A percentile compares a stretch with the other conserved stretches of the same genome.
Conservation (phyloP, 2,329 filamentous ascomycete genomes). For the Clonostachys rosea region DNA sequence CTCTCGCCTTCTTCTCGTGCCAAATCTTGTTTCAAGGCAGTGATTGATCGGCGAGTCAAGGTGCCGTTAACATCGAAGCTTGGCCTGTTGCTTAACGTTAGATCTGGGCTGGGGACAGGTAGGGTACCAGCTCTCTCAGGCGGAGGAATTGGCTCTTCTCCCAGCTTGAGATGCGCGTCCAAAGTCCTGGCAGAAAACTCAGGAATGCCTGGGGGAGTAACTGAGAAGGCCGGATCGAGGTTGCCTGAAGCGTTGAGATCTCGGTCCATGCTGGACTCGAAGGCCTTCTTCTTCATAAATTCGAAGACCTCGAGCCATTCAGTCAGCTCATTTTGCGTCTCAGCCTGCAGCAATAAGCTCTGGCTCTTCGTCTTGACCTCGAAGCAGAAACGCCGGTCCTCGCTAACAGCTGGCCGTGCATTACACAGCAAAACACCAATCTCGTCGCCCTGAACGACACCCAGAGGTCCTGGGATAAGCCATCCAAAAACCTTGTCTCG, state of each 20-base stretch:
- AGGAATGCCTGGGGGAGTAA: slow-evolving; percentile 80
- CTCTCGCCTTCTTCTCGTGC: slow-evolving; percentile 68
- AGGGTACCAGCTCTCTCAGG: slow-evolving; percentile 62
- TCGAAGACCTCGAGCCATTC: slow-evolving; percentile 95
- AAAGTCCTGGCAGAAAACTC: slow-evolving; percentile 82
- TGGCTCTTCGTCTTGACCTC: slow-evolving; percentile 98
- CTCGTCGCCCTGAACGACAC: slow-evolving; percentile 92
- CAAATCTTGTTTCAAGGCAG: slow-evolving; percentile 39
- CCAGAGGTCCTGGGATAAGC: slow-evolving; percentile 77
- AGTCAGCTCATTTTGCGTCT: slow-evolving; percentile 86
- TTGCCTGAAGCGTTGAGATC: slow-evolving; percentile 36
- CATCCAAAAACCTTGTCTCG: slow-evolving; percentile 95
- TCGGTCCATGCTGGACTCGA: slow-evolving; percentile 65
- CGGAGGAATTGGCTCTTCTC: slow-evolving; percentile 37
- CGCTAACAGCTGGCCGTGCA: slow-evolving; percentile 82
- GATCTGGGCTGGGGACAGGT: slow-evolving; percentile 56
- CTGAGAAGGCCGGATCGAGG: slow-evolving; percentile 78
- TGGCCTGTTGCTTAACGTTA: slow-evolving; percentile 47
- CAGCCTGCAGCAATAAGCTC: slow-evolving; percentile 83
- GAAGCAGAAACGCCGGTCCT: slow-evolving; percentile 94
- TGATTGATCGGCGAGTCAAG: slow-evolving; percentile 50
- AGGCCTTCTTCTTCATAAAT: slow-evolving; percentile 84
- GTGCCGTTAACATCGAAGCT: slow-evolving; percentile 65
- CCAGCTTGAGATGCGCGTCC: slow-evolving; percentile 55
- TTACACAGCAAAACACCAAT: slow-evolving; percentile 94